phyloP scores from a whole-genome alignment of 495 filamentous ascomycete genomes.

The Pseudotulostoma volvatum region DNA sequence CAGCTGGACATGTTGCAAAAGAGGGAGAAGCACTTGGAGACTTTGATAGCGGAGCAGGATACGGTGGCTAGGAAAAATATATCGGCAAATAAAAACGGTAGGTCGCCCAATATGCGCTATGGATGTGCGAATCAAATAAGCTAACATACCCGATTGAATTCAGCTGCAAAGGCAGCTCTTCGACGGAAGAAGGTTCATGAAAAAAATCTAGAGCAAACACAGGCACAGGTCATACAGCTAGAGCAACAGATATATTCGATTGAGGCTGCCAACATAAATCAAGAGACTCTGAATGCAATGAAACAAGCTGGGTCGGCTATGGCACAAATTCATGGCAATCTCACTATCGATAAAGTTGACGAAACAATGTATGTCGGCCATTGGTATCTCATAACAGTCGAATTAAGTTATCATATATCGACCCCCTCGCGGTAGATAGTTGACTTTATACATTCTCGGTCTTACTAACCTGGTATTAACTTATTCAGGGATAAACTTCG shows the following conservation, averaged over 20 bases:
- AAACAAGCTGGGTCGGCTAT: constrained; percentile 75
- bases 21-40: constrained; percentile 77
- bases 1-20: constrained; percentile 98
- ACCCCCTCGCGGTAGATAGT: too few relatives aligned
- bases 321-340: constrained; percentile 75
- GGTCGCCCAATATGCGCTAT: constrained; percentile 14
- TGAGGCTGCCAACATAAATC: constrained; percentile 96
- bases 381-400: too few relatives aligned
- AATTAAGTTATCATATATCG: too few relatives aligned
- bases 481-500: constrained; percentile 67
- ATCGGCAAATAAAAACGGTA: constrained; percentile 79
- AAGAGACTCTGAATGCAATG: constrained; percentile 91
- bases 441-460: too few relatives aligned
- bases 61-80: constrained; percentile 80
- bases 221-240: constrained; percentile 73
- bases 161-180: constrained; percentile 81
- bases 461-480: not conserved
- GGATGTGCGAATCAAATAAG: too few relatives aligned
- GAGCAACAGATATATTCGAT: constrained; percentile 95
- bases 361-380: constrained; percentile 67
- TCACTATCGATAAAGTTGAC: constrained; percentile 88
- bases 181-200: constrained; percentile 89
- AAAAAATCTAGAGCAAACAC: constrained; percentile 77
- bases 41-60: constrained; percentile 88
- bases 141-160: too few relatives aligned